Base-by-base conservation (phyloP, 495 filamentous ascomycete genomes). In the Gamarada debralockiae region DNA sequence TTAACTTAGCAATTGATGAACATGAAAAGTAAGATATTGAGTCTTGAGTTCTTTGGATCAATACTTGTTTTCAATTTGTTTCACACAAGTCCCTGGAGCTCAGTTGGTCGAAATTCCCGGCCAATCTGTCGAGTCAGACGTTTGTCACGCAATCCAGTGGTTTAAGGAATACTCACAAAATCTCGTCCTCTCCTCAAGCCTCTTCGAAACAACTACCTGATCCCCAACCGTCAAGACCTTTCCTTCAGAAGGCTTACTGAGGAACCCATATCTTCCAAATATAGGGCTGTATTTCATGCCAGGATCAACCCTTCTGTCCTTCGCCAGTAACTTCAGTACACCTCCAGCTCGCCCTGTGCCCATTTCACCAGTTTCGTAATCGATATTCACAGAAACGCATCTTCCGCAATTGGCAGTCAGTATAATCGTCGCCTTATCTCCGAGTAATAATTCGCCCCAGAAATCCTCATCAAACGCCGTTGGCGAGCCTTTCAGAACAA, bases 221-320 rank as follows among this genome's bases (percentile, higher is more conserved):
- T 92, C 88, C 0, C 90, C 90, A 31, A 93, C 80, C 3, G 66
- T 70, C 31, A 92, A 68, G 3, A 61, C 52, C 27, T 51, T 61
- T 21, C 42, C 62, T 33, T 59, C 52, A 33, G 17, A 60, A 57
- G 12, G 62, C 66, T 38, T 65, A 64, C 33, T 58, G 38, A 86
- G 62, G 63, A 91, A 95, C 3, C 74, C 82, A 71, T 95, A 95
- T 40, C 90, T 73, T 20, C 90, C 90, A 79, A 92, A 95, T 0
- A 93, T 80, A 34, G 90, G 90, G 66, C 78, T 83, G 65, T 79
- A 93, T 65, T 81, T 89, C 1, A 73, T 73, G 0, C 89, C 90
- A 18, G 53, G 40, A 68, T 96, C 90, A 2, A 95, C 86, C 52
- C 90, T 71, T 37, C 90, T 77, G 69, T 92, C 88, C 49, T 74